Conservation (phyloP, 768 basidiomycete genomes). For the Lactarius tabidus region DNA sequence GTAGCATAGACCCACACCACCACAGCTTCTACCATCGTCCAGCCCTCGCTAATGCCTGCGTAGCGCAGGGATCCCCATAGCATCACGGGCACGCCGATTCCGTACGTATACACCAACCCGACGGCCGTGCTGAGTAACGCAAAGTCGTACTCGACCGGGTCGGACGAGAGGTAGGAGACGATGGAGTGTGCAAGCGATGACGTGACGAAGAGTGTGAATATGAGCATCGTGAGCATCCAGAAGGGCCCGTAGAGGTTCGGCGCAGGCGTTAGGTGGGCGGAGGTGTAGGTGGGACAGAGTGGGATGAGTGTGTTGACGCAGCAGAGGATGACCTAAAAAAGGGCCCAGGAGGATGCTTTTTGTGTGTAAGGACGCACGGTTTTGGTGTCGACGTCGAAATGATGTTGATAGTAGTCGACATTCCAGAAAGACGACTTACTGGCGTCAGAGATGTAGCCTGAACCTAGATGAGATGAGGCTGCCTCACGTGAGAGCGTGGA, state of each 20-base stretch:
- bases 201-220: conserved; percentile 89
- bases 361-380: conserved; percentile 45
- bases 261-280: conserved; percentile 59
- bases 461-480: background rate
- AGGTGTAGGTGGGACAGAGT: conserved; percentile 55
- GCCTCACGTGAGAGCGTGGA: background rate
- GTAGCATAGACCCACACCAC: conserved; percentile 77
- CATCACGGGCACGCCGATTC: conserved; percentile 71
- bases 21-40: conserved; percentile 81
- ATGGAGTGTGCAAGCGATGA: conserved; percentile 90
- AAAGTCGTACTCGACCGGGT: conserved; percentile 79
- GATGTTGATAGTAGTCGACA: conserved; percentile 80
- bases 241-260: conserved; percentile 87
- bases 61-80: conserved; percentile 86
- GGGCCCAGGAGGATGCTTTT: background rate
- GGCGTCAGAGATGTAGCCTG: conserved; percentile 65
- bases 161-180: conserved; percentile 70
- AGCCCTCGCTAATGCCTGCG: conserved; percentile 75
- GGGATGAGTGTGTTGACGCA: conserved; percentile 79
- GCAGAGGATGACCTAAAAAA: conserved; percentile 59
- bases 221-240: conserved; percentile 95
- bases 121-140: conserved; percentile 78
- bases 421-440: conserved; percentile 57
- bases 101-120: conserved; percentile 83
- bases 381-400: conserved; percentile 85